Evolutionary conservation across 148 eudicot genomes (phyloP).

Genomic region (Rhododendron simsii): DNA sequence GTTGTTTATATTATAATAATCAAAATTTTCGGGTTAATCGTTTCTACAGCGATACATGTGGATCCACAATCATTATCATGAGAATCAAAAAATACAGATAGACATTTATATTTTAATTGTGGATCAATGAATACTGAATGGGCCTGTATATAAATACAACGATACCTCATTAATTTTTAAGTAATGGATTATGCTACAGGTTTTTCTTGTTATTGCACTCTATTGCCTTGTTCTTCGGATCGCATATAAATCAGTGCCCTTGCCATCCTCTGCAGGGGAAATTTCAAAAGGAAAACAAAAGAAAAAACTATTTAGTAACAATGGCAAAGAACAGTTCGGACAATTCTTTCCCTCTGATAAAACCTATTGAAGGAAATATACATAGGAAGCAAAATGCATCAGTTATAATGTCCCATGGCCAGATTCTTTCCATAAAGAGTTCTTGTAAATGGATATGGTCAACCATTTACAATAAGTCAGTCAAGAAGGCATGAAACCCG

Average conservation of each 20-base stretch:
- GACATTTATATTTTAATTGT: background rate
- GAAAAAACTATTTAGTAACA: background rate
- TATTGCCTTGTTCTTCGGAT: slow-evolving; percentile 50
- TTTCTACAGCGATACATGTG: background rate
- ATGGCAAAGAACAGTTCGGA: background rate
- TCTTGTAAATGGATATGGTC: background rate
- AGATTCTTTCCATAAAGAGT: background rate
- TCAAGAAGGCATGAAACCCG: background rate
- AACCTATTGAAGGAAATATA: background rate
- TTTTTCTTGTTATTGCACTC: slow-evolving; percentile 30
- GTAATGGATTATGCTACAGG: background rate
- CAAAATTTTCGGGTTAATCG: background rate
- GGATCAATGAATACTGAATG: slow-evolving; percentile 39
- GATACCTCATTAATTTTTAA: background rate
- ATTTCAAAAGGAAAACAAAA: background rate
- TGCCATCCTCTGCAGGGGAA: slow-evolving; percentile 40
- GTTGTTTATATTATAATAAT: background rate
- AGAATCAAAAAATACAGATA: slow-evolving; percentile 33
- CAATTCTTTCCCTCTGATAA: background rate
- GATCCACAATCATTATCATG: slow-evolving; percentile 17
- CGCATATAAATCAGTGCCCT: slow-evolving; percentile 46
- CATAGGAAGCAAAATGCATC: background rate
- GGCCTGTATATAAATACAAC: slow-evolving; percentile 14
- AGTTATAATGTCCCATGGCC: background rate
- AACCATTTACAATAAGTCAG: background rate